phyloP scores from a whole-genome alignment of 2,329 filamentous ascomycete species.

The Byssoonygena ceratinophila region DNA sequence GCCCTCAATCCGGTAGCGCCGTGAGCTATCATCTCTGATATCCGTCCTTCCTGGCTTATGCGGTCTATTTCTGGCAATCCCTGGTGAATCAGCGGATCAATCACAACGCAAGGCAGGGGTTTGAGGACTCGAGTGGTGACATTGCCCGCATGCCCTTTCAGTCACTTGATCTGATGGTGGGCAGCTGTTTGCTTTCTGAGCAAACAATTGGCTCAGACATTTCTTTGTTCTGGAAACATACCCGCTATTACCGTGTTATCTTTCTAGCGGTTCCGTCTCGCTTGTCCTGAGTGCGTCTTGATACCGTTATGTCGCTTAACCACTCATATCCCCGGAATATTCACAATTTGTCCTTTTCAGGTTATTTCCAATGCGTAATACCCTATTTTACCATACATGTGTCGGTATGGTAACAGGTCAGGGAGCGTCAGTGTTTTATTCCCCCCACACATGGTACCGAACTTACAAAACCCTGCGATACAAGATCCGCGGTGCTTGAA shows the following conservation, averaged over 20 bases:
- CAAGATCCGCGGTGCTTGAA: background rate
- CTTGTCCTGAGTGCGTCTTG: background rate
- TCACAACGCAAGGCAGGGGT: slow-evolving; percentile 23
- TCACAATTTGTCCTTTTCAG: background rate
- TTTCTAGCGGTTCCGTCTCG: slow-evolving; percentile 4
- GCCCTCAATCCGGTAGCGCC: slow-evolving; percentile 2
- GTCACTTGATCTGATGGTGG: slow-evolving; percentile 50
- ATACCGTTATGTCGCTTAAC: slow-evolving; percentile 6
- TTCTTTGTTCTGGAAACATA: background rate
- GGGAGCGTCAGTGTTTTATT: background rate
- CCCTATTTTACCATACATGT: background rate
- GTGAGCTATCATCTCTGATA: slow-evolving; percentile 7
- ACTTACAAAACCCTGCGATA: background rate
- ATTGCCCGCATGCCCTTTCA: slow-evolving; percentile 46
- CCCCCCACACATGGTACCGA: background rate
- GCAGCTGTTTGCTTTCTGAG: slow-evolving; percentile 14
- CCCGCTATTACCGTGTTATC: background rate
- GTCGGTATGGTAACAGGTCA: slow-evolving; percentile 3
- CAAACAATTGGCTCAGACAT: slow-evolving; percentile 4
- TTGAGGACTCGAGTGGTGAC: slow-evolving; percentile 17
- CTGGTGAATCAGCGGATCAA: slow-evolving; percentile 14
- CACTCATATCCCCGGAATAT: slow-evolving; percentile 11
- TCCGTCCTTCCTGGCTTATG: slow-evolving; percentile 1
- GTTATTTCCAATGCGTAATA: background rate
- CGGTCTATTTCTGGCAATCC: slow-evolving; percentile 9